Evolutionary conservation across 495 filamentous ascomycete species (phyloP), one percentile per base, ranked within the genome.

Genomic region (Monascus purpureus): DNA sequence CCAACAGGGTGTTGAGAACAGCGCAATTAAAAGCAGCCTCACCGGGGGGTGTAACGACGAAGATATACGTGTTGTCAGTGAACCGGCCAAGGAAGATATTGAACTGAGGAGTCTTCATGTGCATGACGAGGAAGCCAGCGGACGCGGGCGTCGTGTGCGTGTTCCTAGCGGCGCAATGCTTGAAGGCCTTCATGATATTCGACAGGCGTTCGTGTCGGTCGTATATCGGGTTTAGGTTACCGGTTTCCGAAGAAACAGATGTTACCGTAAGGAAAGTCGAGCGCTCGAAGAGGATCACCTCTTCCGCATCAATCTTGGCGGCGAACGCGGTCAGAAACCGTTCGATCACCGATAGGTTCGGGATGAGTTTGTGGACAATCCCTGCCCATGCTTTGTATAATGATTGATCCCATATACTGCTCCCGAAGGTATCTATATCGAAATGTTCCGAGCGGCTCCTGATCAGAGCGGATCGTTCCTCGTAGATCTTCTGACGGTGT

Each of bases 361-460:
- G 92, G 14, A 96, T 88, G 16, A 97, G 68, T 49, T 80, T 82
- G 62, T 97, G 88, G 33, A 97, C 93, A 40, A 97, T 93, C 42
- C 77, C 77, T 0, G 92, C 90, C 90, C 90, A 97, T 4, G 90
- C 90, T 44, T 86, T 88, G 63, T 97, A 97, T n/a, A 97, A 63
- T 8, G 77, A 85, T 54, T 97, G 87, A 52, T 97, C 90, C 90
- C 90, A 97, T 57, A 97, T 97, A 25, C 80, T 90, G 6, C 90
- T 96, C 17, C 83, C 82, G 48, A 88, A 96, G 39, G 81, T 72
- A 36, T 76, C 67, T 40, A 80, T 55, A 25, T 49, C 52, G 53
- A 84, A 90, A 12, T 77, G 67, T 25, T 75, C 70, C n/a, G 77
- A 81, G 42, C 80, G 78, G 38, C 71, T 67, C 31, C 75, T 68